phyloP scores from a whole-genome alignment of 768 basidiomycete species.

The Agaricus sinodeliciosus region DNA sequence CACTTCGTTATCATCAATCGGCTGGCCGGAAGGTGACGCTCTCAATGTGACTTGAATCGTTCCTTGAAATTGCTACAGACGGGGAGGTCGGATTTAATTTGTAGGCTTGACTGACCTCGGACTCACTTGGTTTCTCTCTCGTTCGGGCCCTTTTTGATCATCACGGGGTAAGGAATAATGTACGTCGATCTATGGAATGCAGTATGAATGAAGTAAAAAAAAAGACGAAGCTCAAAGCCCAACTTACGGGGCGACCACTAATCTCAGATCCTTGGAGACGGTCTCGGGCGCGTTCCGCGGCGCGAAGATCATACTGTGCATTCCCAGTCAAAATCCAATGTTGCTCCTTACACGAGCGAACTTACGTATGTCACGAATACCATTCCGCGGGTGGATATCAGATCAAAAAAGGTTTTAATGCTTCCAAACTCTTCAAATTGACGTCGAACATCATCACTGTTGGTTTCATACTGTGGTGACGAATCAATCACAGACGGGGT shows the following conservation, averaged over 20 bases:
- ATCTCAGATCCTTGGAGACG: slow-evolving; percentile 86
- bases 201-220: slow-evolving; percentile 9
- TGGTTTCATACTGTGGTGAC: slow-evolving; percentile 72
- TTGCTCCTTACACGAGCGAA: slow-evolving; percentile 13
- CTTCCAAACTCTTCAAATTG: slow-evolving; percentile 92
- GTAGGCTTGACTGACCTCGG: background rate
- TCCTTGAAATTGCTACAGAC: slow-evolving; percentile 67
- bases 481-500: slow-evolving; percentile 12
- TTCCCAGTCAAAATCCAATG: slow-evolving; percentile 13
- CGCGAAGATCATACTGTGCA: slow-evolving; percentile 80
- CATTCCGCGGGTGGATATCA: slow-evolving; percentile 95
- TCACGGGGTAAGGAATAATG: slow-evolving; percentile 95
- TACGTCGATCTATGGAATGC: slow-evolving; percentile 77
- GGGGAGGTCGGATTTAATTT: background rate
- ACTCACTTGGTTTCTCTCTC: slow-evolving; percentile 80
- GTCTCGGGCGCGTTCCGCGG: slow-evolving; percentile 89
- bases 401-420: slow-evolving; percentile 95
- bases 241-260: slow-evolving; percentile 79
- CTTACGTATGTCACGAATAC: slow-evolving; percentile 98
- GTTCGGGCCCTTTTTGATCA: slow-evolving; percentile 63
- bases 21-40: slow-evolving; percentile 58
- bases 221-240: background rate
- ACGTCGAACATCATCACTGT: slow-evolving; percentile 75
- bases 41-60: slow-evolving; percentile 74
- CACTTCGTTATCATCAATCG: slow-evolving; percentile 81